Evolutionary conservation across 208 protist species (phyloP).

Genomic region (Acanthamoeba lenticulata): DNA sequence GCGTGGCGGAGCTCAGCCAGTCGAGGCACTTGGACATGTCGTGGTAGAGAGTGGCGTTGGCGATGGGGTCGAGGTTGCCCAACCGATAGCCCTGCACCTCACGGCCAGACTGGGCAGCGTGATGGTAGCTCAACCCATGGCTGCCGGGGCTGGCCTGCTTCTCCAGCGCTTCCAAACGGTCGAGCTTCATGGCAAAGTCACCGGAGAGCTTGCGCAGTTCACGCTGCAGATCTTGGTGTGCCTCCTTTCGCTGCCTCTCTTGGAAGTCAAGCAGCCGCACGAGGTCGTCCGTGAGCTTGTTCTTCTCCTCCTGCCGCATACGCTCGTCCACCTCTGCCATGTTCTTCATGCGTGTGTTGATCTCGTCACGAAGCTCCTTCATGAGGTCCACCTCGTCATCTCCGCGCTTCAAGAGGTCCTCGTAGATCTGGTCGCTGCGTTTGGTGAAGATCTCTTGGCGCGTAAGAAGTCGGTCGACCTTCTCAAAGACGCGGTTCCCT

Average conservation of each 20-base stretch:
- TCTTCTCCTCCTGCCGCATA: background rate
- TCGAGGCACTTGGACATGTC: background rate
- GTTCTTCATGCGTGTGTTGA: background rate
- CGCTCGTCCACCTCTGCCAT: background rate
- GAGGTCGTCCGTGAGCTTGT: background rate
- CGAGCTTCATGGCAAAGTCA: background rate
- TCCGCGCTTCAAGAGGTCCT: background rate
- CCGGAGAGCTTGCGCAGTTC: background rate
- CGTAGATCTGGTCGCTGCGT: background rate
- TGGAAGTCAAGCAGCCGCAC: background rate
- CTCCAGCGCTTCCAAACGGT: background rate
- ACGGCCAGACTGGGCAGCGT: too few relatives aligned
- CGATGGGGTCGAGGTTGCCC: background rate
- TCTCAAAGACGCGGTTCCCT: background rate
- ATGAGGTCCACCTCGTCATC: background rate
- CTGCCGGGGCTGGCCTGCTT: background rate
- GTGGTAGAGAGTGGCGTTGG: background rate
- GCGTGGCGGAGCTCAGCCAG: background rate
- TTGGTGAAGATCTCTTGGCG: background rate
- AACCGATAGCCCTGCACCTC: background rate
- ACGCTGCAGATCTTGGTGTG: background rate
- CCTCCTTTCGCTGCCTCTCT: background rate
- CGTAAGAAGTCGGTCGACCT: background rate
- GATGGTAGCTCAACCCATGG: background rate
- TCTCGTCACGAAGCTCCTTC: background rate